These are phyloP conservation scores for Zanthoxylum bungeanum DNA, from an alignment of 345 rosid species.

Conservation along the genomic window DNA sequence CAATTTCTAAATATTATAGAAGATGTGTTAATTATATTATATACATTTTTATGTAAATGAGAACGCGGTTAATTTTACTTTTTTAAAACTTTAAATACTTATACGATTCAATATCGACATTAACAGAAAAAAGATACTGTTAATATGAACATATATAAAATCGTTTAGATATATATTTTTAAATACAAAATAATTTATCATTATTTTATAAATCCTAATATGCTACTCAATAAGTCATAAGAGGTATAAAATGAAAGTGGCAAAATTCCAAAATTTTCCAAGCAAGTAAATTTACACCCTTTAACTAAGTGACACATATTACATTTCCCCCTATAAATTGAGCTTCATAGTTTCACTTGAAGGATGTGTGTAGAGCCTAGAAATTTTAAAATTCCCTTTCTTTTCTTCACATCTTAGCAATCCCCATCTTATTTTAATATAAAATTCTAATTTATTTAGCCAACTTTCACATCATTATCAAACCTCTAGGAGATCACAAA, in stretches of 20 bases:
- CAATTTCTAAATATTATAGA: too few species aligned
- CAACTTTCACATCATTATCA: too few species aligned
- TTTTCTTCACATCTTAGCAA: too few species aligned
- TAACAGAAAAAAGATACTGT: background rate
- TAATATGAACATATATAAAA: background rate
- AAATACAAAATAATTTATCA: background rate
- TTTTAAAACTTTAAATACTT: background rate
- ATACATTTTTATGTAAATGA: background rate
- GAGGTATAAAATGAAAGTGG: background rate
- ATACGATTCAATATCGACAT: background rate
- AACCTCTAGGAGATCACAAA: background rate
- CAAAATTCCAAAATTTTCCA: background rate
- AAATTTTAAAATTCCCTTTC: background rate
- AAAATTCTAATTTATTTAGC: too few species aligned
- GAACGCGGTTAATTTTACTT: background rate
- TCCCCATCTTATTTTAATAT: too few species aligned
- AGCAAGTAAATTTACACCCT: background rate
- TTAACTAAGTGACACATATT: background rate
- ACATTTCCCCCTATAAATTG: constrained; percentile 13
- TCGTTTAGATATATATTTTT: background rate
- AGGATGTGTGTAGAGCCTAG: background rate
- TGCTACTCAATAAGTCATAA: background rate
- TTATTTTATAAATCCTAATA: background rate
- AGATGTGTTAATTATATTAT: too few species aligned
- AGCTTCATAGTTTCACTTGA: constrained; percentile 8